These are phyloP conservation scores for Saposhnikovia divaricata DNA, from an alignment of 129 eudicot genomes.

Conservation along the genomic window DNA sequence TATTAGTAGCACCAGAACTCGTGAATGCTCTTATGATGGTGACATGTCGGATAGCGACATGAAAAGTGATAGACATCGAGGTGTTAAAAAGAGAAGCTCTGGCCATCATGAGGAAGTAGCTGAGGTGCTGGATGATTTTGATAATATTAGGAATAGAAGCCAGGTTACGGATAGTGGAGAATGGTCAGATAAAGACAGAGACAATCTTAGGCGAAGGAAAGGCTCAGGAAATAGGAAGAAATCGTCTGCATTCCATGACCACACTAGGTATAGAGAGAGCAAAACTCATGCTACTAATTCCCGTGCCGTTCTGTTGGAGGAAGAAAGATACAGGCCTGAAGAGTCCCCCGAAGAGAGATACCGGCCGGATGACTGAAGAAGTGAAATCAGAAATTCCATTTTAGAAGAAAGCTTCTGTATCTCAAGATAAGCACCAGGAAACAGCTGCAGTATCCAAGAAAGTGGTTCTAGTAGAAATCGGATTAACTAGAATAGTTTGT, in stretches of 20 bases:
- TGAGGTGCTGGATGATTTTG: neutral
- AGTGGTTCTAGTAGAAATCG: neutral
- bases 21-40: neutral
- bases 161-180: neutral
- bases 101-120: slow-evolving; percentile 7
- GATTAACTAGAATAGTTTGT: neutral
- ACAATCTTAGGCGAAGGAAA: neutral
- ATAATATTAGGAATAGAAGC: neutral
- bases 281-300: neutral
- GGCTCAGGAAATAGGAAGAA: neutral
- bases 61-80: neutral
- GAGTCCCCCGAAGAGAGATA: neutral
- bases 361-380: neutral
- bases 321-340: slow-evolving; percentile 9
- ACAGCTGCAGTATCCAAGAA: slow-evolving; percentile 8
- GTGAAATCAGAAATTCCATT: neutral
- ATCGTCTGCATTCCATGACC: neutral
- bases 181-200: slow-evolving; percentile 3
- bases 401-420: slow-evolving; percentile 7
- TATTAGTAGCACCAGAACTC: neutral
- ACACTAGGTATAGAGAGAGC: neutral
- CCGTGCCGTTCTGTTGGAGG: neutral
- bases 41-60: slow-evolving; percentile 8
- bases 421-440: slow-evolving; percentile 10
- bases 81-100: slow-evolving; percentile 13